Base-by-base conservation (phyloP, 2,329 filamentous ascomycete species). In the Coniochaeta prunicola region DNA sequence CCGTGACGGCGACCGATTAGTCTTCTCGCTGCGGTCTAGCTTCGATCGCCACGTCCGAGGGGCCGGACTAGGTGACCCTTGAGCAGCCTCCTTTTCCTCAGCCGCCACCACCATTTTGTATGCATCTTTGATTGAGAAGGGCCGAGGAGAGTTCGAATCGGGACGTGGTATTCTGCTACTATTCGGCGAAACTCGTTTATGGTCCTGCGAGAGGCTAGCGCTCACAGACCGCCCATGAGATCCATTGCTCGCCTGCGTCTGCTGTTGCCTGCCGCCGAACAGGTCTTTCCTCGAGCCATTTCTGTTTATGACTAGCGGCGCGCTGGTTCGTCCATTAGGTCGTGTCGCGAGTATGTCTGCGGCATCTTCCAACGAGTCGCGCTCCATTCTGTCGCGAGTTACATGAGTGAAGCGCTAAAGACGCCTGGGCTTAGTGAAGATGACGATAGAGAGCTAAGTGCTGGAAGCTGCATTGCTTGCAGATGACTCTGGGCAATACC, bases 11-110 rank as follows among this genome's bases (percentile, higher is more conserved):
- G 62, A 56, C 64, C 61, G 62, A 58, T 33, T 58, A 34, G 6
- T 33, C 38, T 33, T 61, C 36, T 76, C 70, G 19, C 73, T 70
- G 0, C 68, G 66, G 1, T 68, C 70, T 53, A 64, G 66, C 34
- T 67, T 69, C 19, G 68, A 65, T 13, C 76, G 74, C 74, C 77
- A 77, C 8, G 71, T 65, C 33, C 80, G 71, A 1, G 80, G 80
- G 1, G 80, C 80, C 0, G 80, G 80, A 58, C 80, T 82, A 1
- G 80, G 80, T 1, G 79, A 81, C 19, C 74, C 79, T 60, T 77
- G 75, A 67, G 64, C 60, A 30, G 68, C 63, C n/a, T 62, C 65
- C 33, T 68, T 68, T 34, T 72, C 70, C 58, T 73, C 71, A n/a
- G 69, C 64, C 45, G 66, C 62, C 36, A n/a, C 62, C 2, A 69